These are phyloP conservation scores for Diaporthe caulivora DNA, from an alignment of 2,329 filamentous ascomycete genomes.

Conservation along the genomic window DNA sequence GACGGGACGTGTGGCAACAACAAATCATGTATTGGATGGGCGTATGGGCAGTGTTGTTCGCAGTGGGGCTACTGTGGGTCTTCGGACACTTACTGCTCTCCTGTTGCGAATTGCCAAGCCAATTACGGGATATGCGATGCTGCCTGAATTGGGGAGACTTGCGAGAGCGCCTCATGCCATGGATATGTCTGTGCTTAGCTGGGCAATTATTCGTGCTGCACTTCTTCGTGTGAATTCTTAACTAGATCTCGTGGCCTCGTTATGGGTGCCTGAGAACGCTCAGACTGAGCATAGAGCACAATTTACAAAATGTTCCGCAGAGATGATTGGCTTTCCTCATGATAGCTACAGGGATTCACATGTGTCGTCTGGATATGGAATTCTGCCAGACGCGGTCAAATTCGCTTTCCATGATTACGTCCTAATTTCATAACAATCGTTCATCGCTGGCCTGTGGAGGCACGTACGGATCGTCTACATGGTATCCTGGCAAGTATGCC, in stretches of 20 bases:
- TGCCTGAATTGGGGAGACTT: not conserved
- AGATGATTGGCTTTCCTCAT: not conserved
- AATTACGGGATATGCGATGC: slow-evolving; percentile 32
- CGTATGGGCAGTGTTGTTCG: slow-evolving; percentile 31
- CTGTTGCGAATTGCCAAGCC: slow-evolving; percentile 25
- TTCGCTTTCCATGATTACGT: too few relatives aligned
- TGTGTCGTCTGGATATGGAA: not conserved
- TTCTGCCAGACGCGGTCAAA: too few relatives aligned
- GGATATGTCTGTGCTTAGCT: not conserved
- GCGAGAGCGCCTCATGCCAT: too few relatives aligned
- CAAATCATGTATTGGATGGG: slow-evolving; percentile 32
- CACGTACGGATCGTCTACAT: too few relatives aligned
- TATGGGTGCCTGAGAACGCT: not conserved
- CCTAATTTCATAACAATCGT: too few relatives aligned
- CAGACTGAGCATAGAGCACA: not conserved
- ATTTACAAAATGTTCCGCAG: not conserved
- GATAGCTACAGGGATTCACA: not conserved
- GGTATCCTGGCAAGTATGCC: too few relatives aligned
- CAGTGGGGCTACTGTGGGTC: slow-evolving; percentile 34
- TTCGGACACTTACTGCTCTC: slow-evolving; percentile 23
- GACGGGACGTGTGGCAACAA: slow-evolving; percentile 31
- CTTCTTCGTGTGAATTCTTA: not conserved
- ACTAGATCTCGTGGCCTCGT: not conserved
- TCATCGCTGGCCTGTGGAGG: too few relatives aligned
- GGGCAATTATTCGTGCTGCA: not conserved